Base-by-base conservation (phyloP, 148 eudicot species). In the Camellia granthamiana region DNA sequence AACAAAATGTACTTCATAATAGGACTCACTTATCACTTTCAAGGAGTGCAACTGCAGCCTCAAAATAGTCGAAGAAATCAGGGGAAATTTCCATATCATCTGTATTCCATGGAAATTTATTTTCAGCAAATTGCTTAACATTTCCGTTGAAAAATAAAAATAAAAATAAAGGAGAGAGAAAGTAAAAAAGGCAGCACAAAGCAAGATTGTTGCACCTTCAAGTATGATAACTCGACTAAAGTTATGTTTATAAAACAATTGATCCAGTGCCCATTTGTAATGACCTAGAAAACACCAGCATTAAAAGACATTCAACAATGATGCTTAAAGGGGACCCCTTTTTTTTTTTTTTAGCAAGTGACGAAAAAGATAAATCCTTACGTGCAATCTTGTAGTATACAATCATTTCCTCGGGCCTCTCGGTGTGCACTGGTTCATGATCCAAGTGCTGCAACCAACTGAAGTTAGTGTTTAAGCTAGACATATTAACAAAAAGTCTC, bases 61-160 rank as follows among this genome's bases (percentile, higher is more conserved):
- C 98, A 90, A 96, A 96, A 88, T 93, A 96, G 88, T 91, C 92
- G 72, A 93, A 93, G 87, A 96, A 96, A 84, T 96, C 99, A 43
- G 98, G 95, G 62, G 99, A 90, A 72, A 96, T 92, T 86, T 96
- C 99, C 99, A 96, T 96, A 87, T 96, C 99, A 90, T 96, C 99
- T 96, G 91, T 52, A 78, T 72, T 68, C 58, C 78, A 84, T 76
- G 64, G 78, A 51, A 64, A 47, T 41, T 6, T 13, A 41, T 71
- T 70, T 63, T 67, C 30, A 76, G 62, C 30, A 62, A 1, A 54
- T 81, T 71, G 30, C 65, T 16, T 55, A 18, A 54, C 41, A 41
- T 58, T 66, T 47, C 38, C 52, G 9, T 30, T 30, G 38, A 30
- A 30, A 30, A 1, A 30, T 30, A 30, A 30, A 30, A 30, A 30